Percentiles rank a stretch among this genome's conserved stretches.
Evolutionary conservation across 495 filamentous ascomycete genomes (phyloP).

Genomic region (Talaromyces thailandensis): DNA sequence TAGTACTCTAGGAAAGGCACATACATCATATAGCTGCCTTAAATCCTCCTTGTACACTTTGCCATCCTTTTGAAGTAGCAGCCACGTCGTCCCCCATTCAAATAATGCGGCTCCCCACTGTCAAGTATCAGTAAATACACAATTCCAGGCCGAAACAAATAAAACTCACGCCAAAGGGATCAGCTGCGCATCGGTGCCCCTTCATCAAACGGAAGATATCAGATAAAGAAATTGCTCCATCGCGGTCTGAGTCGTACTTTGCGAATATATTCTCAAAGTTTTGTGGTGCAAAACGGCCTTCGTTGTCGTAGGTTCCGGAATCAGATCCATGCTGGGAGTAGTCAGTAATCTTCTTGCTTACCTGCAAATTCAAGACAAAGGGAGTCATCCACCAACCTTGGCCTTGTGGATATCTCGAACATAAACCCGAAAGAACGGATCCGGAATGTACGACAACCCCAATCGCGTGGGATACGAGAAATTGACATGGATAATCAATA

Average conservation of each 20-base stretch:
- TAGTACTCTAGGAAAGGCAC: not conserved
- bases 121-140: not conserved
- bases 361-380: not conserved
- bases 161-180: constrained; percentile 30
- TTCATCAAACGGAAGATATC: constrained; percentile 25
- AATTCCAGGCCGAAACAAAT: not conserved
- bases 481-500: constrained; percentile 36
- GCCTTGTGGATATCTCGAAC: constrained; percentile 41
- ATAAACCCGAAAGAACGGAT: constrained; percentile 45
- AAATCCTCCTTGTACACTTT: constrained; percentile 39
- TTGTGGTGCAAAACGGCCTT: constrained; percentile 46
- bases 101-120: constrained; percentile 16
- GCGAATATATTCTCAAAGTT: constrained; percentile 49
- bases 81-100: constrained; percentile 34
- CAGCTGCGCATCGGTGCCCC: constrained; percentile 32
- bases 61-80: constrained; percentile 39
- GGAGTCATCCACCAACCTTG: constrained; percentile 32
- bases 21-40: constrained; percentile 31
- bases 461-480: constrained; percentile 44
- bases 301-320: constrained; percentile 39
- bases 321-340: constrained; percentile 39
- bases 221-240: constrained; percentile 18
- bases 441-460: constrained; percentile 24
- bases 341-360: not conserved
- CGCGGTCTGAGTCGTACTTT: constrained; percentile 36